Evolutionary conservation across 768 basidiomycete genomes (phyloP).

Genomic region (Russula compacta): DNA sequence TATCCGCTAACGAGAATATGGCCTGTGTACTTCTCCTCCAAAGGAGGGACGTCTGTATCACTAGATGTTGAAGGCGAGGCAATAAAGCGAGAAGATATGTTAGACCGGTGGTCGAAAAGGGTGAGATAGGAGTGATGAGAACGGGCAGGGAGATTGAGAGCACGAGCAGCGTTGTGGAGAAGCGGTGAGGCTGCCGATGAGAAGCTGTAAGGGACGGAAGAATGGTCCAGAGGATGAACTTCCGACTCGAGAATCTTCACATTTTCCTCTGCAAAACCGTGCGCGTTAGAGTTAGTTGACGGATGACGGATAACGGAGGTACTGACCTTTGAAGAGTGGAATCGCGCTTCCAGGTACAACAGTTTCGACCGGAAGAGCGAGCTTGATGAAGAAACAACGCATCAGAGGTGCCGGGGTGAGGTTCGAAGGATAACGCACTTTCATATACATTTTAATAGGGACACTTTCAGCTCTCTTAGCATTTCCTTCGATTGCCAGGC

Average conservation of each 20-base stretch:
- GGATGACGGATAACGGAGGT: background rate
- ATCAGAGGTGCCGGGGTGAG: background rate
- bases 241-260: slow-evolving; percentile 64
- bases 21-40: slow-evolving; percentile 64
- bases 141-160: slow-evolving; percentile 55
- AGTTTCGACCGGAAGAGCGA: slow-evolving; percentile 52
- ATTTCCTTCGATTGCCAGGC: slow-evolving; percentile 66
- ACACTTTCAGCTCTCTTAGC: slow-evolving; percentile 60
- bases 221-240: slow-evolving; percentile 66
- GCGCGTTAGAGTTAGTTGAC: background rate
- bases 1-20: slow-evolving; percentile 71
- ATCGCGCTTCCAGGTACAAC: slow-evolving; percentile 59
- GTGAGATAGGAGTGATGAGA: slow-evolving; percentile 51
- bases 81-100: slow-evolving; percentile 29
- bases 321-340: slow-evolving; percentile 60
- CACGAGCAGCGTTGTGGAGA: slow-evolving; percentile 58
- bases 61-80: slow-evolving; percentile 28
- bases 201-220: slow-evolving; percentile 68
- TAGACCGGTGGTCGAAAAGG: slow-evolving; percentile 33
- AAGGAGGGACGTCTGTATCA: slow-evolving; percentile 30
- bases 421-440: slow-evolving; percentile 36
- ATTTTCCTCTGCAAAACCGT: slow-evolving; percentile 55
- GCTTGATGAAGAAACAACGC: slow-evolving; percentile 32
- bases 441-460: slow-evolving; percentile 66
- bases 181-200: slow-evolving; percentile 53